Percentiles rank a stretch among this genome's conserved stretches.
These are phyloP conservation scores for Oryza australiensis DNA, from an alignment of 176 grass and related monocot genomes.

Conservation along the genomic window DNA sequence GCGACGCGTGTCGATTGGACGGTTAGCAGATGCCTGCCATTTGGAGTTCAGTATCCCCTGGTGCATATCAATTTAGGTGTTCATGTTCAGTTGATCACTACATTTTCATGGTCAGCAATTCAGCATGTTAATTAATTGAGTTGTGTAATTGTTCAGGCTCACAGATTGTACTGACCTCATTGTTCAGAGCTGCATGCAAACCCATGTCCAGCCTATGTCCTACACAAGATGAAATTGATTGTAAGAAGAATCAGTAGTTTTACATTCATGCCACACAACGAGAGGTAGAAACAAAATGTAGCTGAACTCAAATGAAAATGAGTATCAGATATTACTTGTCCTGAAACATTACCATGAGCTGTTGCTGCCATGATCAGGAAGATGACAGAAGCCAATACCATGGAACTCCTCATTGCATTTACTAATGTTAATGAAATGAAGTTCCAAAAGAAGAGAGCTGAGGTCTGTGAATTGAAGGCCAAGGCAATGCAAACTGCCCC, in stretches of 20 bases:
- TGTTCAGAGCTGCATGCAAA: background rate
- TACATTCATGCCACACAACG: background rate
- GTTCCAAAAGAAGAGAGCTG: background rate
- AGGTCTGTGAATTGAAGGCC: background rate
- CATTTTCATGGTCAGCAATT: background rate
- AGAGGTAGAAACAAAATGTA: background rate
- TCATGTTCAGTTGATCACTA: background rate
- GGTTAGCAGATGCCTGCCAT: background rate
- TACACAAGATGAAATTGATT: background rate
- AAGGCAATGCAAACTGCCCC: background rate
- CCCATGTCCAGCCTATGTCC: conserved; percentile 21
- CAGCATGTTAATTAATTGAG: background rate
- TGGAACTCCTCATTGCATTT: conserved; percentile 9
- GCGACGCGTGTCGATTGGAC: background rate
- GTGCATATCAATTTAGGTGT: background rate
- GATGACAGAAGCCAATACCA: background rate
- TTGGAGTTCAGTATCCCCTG: background rate
- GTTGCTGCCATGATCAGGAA: background rate
- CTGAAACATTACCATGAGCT: conserved; percentile 14
- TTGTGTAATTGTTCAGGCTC: background rate
- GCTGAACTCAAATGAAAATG: background rate
- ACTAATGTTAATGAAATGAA: background rate
- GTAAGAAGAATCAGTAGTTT: background rate
- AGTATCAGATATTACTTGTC: background rate
- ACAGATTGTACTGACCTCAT: background rate